Evolutionary conservation across 179 eudicot species (phyloP), one percentile per base, ranked within the genome.

Genomic region (Corrigiola litoralis): DNA sequence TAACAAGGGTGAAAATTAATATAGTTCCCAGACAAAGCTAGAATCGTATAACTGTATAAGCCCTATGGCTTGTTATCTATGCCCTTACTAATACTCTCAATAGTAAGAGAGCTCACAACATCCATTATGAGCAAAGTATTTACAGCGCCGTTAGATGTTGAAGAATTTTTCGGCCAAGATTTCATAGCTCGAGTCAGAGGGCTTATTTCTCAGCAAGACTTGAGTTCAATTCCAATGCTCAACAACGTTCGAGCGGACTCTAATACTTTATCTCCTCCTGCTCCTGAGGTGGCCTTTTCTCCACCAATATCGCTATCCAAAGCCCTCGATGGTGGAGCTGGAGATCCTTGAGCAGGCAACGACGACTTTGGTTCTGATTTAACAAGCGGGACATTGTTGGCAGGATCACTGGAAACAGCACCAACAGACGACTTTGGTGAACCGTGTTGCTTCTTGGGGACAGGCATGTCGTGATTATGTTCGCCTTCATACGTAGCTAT

Each of bases 401-500:
- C 50, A 36, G 75, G 63, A 65, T 69, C 66, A 6, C 48, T 13
- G 21, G 79, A 69, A 63, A 82, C 65, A 36, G 70, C 47, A 21
- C 75, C 77, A 23, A 57, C 54, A 31, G 77, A 38, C 67, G 77
- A 55, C 58, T 67, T 72, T 7, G 79, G 81, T 37, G 79, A 78
- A 66, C 72, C 74, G 12, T 81, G 74, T 36, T 70, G 71, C 68
- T 82, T 89, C 77, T 86, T 89, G 9, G 84, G 87, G 48, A 79
- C 80, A 5, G 98, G 98, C 75, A 70, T 71, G 34, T 85, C 92
- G 37, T 92, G 98, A 70, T 87, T 87, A 45, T 92, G 98, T 40
- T 76, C 65, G 37, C 98, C 95, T 71, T 87, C 90, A 65, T 92
- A 92, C 24, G 88, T 92, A 32, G 85, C 79, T 63, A 82, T 62